phyloP scores from a whole-genome alignment of 1,284 basidiomycete genomes.

The Polyporus tsugae region DNA sequence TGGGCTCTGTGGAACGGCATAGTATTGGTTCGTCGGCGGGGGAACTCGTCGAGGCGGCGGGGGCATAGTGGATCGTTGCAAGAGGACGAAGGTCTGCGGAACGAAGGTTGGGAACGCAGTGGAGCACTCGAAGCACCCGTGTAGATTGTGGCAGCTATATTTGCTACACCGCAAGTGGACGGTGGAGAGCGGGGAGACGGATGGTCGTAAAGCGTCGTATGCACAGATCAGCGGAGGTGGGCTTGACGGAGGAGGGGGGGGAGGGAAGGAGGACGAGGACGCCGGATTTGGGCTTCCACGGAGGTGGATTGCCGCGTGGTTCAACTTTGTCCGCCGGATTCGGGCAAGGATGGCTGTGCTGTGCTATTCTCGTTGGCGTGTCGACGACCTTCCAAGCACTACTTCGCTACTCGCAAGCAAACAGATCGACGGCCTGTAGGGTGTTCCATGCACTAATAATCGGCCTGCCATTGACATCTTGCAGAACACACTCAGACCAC shows the following conservation, averaged over 20 bases:
- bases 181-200: not conserved
- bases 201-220: not conserved
- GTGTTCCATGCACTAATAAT: not conserved
- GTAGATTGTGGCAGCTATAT: constrained; percentile 1
- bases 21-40: constrained; percentile 51
- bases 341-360: constrained; percentile 7
- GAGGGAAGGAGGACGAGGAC: not conserved
- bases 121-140: constrained; percentile 26
- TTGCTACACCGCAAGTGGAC: constrained; percentile 2
- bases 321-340: constrained; percentile 9
- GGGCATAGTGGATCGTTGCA: constrained; percentile 42
- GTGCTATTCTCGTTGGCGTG: not conserved
- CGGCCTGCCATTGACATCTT: not conserved
- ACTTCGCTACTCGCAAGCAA: not conserved
- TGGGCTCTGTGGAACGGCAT: constrained; percentile 60
- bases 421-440: not conserved
- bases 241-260: not conserved
- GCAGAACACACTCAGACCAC: not conserved
- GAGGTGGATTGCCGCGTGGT: constrained; percentile 13
- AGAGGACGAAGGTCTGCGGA: constrained; percentile 3
- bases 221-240: not conserved
- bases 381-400: not conserved
- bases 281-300: constrained; percentile 6
- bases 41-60: constrained; percentile 47
- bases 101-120: constrained; percentile 20